Evolutionary conservation across 495 filamentous ascomycete species (phyloP).

Genomic region (Xylaria palmicola): DNA sequence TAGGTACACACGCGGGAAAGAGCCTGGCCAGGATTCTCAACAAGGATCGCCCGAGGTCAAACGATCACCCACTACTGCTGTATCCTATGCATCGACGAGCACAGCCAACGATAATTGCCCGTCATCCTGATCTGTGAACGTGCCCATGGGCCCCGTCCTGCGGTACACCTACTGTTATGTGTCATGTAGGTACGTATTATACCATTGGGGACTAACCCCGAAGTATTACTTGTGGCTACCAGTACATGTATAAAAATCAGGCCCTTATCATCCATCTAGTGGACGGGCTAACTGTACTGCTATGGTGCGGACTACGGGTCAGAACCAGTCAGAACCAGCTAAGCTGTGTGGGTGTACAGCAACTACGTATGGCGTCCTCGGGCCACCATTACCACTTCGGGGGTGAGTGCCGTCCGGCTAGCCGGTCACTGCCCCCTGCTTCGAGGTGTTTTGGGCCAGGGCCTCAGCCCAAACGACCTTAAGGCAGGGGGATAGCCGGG

Average conservation of each 20-base stretch:
- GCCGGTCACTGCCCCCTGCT: conserved; percentile 33
- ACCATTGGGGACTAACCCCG: too few species aligned
- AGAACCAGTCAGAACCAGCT: conserved; percentile 8
- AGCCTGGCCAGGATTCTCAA: not conserved
- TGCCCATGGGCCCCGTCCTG: not conserved
- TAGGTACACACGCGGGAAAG: not conserved
- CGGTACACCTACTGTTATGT: not conserved
- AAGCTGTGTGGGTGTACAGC: conserved; percentile 19
- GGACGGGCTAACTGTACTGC: conserved; percentile 17
- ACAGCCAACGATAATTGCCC: not conserved
- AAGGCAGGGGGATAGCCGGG: conserved; percentile 9
- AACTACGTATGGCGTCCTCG: conserved; percentile 29
- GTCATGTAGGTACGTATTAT: not conserved
- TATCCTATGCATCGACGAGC: not conserved
- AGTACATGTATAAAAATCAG: not conserved
- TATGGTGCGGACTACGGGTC: not conserved
- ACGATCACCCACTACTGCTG: conserved; percentile 4
- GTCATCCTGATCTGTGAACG: not conserved
- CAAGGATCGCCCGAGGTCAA: conserved; percentile 13
- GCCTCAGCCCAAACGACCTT: conserved; percentile 24
- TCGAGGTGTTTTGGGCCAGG: conserved; percentile 34
- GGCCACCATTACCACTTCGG: conserved; percentile 32
- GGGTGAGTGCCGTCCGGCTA: conserved; percentile 30
- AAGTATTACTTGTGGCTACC: too few species aligned
- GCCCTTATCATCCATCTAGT: conserved; percentile 14